Base-by-base conservation (phyloP, 805 yeast species). In the Starmerella potacharoeniae region DNA sequence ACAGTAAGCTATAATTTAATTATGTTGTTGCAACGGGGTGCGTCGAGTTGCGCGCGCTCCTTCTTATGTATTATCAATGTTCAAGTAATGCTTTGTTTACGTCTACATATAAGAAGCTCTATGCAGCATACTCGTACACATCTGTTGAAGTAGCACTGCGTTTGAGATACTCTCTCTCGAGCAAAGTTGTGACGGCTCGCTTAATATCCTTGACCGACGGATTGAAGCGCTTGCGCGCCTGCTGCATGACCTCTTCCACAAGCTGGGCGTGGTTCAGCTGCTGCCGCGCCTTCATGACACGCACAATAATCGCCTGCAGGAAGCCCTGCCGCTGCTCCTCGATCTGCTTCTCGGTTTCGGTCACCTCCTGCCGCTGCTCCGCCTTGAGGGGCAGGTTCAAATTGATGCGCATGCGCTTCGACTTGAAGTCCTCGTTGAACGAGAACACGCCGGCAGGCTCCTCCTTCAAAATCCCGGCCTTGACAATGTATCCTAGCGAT, bases 241-340 rank as follows among this genome's bases (percentile, higher is more conserved):
- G 95, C 57, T 86, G 84, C 63, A 87, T 82, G 43, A 90, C 91
- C 68, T 91, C 97, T 63, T 84, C 86, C 43, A 89, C 82, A 64
- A 91, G 76, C 54, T 82, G 83, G 49, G 83, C 84, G 67, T 90
- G 97, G 60, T 80, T 80, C 63, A 87, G 74, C 45, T 75, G 76
- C 68, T 89, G 86, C 66, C 96, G 78, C 0, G 96, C 90, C 73
- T 91, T 91, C 97, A 91, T 93, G 66, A 91, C 86, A 64, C 98
- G 79, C 41, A 91, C 97, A 70, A 93, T 88, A 65, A 95, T 86
- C 2, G 97, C 96, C 66, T 88, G 86, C 63, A 93, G 75, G 71
- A 83, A 83, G 66, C 85, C 81, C 70, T 84, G 84, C 66, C 96
- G 79, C 58, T 89, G 89, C 64, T 88, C 93, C 64, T 83, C 88